These are phyloP conservation scores for Passiflora organensis DNA, from an alignment of 345 rosid genomes.

Conservation along the genomic window DNA sequence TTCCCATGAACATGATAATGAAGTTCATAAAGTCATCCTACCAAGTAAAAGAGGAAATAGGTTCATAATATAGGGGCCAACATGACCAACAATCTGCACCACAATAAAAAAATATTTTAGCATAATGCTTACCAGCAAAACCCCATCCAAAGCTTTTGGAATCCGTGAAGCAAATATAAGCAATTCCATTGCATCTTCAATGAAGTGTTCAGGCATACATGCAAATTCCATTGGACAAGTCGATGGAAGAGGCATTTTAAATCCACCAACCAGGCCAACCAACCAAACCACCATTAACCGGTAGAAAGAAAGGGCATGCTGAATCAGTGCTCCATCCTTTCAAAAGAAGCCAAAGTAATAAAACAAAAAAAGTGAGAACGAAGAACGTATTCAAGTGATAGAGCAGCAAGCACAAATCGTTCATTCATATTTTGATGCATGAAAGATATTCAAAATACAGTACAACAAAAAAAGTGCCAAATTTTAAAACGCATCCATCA, in stretches of 20 bases:
- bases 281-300: slow-evolving; percentile 87
- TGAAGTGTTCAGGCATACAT: slow-evolving; percentile 96
- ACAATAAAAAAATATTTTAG: slow-evolving; percentile 8
- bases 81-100: not conserved
- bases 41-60: slow-evolving; percentile 20
- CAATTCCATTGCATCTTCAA: slow-evolving; percentile 97
- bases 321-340: slow-evolving; percentile 76
- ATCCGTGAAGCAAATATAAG: slow-evolving; percentile 89
- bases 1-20: slow-evolving; percentile 96
- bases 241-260: slow-evolving; percentile 84
- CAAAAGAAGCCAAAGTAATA: slow-evolving; percentile 5
- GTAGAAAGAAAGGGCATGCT: slow-evolving; percentile 79
- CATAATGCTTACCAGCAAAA: slow-evolving; percentile 51
- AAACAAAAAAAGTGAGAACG: not conserved
- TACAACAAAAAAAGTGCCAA: no score
- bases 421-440: not conserved
- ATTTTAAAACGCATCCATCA: no score
- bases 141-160: slow-evolving; percentile 86
- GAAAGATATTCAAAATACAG: not conserved
- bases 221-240: slow-evolving; percentile 91
- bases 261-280: slow-evolving; percentile 87
- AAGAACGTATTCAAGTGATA: not conserved
- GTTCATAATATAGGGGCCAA: not conserved
- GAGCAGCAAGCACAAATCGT: not conserved
- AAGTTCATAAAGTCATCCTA: slow-evolving; percentile 99